Evolutionary conservation across 179 eudicot genomes (phyloP).

Genomic region (Sideroxylon spinosum): DNA sequence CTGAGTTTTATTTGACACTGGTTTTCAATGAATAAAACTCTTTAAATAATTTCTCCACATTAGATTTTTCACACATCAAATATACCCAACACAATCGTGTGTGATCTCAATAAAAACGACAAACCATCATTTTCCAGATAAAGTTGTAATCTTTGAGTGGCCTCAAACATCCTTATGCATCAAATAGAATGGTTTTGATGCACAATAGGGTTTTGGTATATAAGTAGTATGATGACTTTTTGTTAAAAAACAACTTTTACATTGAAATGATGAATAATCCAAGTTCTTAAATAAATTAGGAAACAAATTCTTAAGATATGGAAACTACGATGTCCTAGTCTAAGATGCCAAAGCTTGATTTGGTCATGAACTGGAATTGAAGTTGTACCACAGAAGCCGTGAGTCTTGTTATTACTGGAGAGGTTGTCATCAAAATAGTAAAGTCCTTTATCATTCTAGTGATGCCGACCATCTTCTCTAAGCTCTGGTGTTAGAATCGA

Average conservation of each 20-base stretch:
- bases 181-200: neutral
- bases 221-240: neutral
- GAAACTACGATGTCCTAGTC: conserved; percentile 8
- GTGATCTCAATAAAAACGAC: neutral
- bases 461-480: neutral
- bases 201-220: neutral
- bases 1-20: neutral
- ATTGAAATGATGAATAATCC: neutral
- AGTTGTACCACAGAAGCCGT: neutral
- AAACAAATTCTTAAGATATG: neutral
- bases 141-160: neutral
- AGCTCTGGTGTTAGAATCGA: neutral
- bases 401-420: neutral
- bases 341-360: conserved; percentile 4
- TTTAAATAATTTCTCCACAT: neutral
- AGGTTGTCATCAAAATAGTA: neutral
- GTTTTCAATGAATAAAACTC: neutral
- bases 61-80: neutral
- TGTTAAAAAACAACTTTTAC: neutral
- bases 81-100: neutral
- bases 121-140: neutral
- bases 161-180: neutral
- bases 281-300: neutral
- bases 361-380: neutral
- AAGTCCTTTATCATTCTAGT: neutral